Base-by-base conservation (phyloP, 2,329 filamentous ascomycete species). In the Sarocladiaceae sp. region DNA sequence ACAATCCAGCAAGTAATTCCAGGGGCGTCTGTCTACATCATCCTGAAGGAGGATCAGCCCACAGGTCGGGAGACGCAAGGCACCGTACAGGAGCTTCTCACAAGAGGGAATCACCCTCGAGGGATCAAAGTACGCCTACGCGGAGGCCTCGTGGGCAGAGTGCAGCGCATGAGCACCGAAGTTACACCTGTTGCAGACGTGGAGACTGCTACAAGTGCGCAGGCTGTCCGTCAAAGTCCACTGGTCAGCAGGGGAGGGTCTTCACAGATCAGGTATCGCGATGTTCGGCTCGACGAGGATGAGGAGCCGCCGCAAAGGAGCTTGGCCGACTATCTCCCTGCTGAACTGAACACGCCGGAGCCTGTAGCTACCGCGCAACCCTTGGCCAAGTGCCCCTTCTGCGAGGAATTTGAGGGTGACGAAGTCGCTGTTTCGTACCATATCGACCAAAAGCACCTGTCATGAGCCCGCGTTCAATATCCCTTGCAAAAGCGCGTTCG, bases 41-140 rank as follows among this genome's bases (percentile, higher is more conserved):
- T 90, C 1, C 71, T 89, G 24, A 91, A 91, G 55, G 70, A 75
- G 48, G 85, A 91, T 61, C 86, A 91, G 58, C 76, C 76, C 1
- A 88, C 84, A 0, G 86, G 85, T 6, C 74, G 75, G 35, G 80
- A 87, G 53, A 85, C 88, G 1, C 67, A 71, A 34, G 86, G 86
- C 19, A 62, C 71, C 4, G 78, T 91, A 1, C 71, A 73, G 43
- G 77, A 88, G 35, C 61, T 90, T 0, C 69, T 91, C 39, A 90
- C 85, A 2, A 69, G 76, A 1, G 83, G 84, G 20, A 78, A 90
- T 52, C 86, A 91, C 55, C 83, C 84, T 3, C 74, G 83, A 9
- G 86, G 86, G 27, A 86, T 90, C 66, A 91, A 90, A 61, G 85
- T 90, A 19, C 77, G 85, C 2, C 68, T 91, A 5, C 65, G 68